These are phyloP conservation scores for Calocybe indica DNA, from an alignment of 768 basidiomycete species.

Conservation along the genomic window DNA sequence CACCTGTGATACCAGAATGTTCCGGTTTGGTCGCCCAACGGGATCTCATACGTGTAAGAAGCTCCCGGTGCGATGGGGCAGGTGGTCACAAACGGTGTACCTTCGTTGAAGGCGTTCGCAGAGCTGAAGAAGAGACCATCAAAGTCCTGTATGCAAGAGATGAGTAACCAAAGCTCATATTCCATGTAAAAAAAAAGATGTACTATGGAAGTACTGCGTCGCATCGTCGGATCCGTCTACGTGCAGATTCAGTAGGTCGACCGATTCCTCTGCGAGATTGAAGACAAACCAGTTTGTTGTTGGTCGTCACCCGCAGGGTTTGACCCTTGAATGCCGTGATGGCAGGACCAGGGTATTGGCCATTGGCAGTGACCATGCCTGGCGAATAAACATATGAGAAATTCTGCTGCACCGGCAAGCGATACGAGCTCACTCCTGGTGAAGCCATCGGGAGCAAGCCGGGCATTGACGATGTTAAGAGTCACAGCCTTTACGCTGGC, in stretches of 20 bases:
- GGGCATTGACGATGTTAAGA: slow-evolving; percentile 31
- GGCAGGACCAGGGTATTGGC: slow-evolving; percentile 36
- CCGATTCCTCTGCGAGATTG: not conserved
- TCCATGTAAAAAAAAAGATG: not conserved
- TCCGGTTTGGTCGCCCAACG: slow-evolving; percentile 19
- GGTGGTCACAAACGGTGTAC: slow-evolving; percentile 12
- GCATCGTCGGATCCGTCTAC: slow-evolving; percentile 23
- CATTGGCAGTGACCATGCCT: slow-evolving; percentile 18
- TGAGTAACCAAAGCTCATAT: not conserved
- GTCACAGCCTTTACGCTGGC: slow-evolving; percentile 13
- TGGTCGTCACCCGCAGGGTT: slow-evolving; percentile 35
- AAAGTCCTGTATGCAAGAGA: slow-evolving; percentile 13
- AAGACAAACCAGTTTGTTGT: slow-evolving; percentile 31
- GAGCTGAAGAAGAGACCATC: slow-evolving; percentile 21
- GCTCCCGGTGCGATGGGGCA: slow-evolving; percentile 24
- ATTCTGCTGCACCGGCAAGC: not conserved
- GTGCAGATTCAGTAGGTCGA: not conserved
- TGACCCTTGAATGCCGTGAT: slow-evolving; percentile 36
- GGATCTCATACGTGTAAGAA: slow-evolving; percentile 22
- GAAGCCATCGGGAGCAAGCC: slow-evolving; percentile 39
- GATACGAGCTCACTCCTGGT: slow-evolving; percentile 16
- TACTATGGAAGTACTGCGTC: slow-evolving; percentile 20
- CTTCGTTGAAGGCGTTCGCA: slow-evolving; percentile 21
- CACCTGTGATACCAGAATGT: slow-evolving; percentile 28
- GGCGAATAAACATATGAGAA: not conserved